These are phyloP conservation scores for Fusarium circinatum DNA, from an alignment of 2,329 filamentous ascomycete species.

Conservation along the genomic window DNA sequence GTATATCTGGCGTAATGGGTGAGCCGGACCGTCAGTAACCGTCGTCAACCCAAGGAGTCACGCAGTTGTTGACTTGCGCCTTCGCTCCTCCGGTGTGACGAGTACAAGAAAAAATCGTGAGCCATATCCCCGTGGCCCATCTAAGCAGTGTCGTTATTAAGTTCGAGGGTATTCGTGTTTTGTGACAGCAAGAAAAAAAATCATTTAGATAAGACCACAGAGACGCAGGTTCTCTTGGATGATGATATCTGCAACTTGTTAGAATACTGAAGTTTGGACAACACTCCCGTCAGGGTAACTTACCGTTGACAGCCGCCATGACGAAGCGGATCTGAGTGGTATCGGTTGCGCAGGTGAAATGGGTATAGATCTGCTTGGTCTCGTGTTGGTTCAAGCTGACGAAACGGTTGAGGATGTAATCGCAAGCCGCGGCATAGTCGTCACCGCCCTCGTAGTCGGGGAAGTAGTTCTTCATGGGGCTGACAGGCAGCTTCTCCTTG, in stretches of 20 bases:
- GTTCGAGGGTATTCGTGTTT: constrained; percentile 57
- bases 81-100: constrained; percentile 44
- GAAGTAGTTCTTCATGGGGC: constrained; percentile 90
- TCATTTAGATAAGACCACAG: constrained; percentile 90
- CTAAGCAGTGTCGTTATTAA: constrained; percentile 53
- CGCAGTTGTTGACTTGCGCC: constrained; percentile 33
- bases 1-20: constrained; percentile 35
- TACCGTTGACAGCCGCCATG: constrained; percentile 99
- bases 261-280: constrained; percentile 45
- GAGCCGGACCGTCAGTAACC: constrained; percentile 30
- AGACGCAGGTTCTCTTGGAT: constrained; percentile 99
- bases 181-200: constrained; percentile 50
- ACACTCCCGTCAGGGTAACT: constrained; percentile 45
- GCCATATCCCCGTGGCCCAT: constrained; percentile 53
- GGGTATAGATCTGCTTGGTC: constrained; percentile 99
- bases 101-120: constrained; percentile 52
- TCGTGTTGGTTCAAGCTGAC: constrained; percentile 98
- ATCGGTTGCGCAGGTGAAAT: constrained; percentile 98
- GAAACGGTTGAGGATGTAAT: constrained; percentile 99
- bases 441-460: constrained; percentile 94
- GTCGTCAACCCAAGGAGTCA: constrained; percentile 27
- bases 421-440: constrained; percentile 94
- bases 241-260: constrained; percentile 84
- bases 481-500: constrained; percentile 84
- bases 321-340: constrained; percentile 99